Evolutionary conservation across 2,329 filamentous ascomycete species (phyloP), one percentile per base, ranked within the genome.

Genomic region (Sordariomycetes sp.): DNA sequence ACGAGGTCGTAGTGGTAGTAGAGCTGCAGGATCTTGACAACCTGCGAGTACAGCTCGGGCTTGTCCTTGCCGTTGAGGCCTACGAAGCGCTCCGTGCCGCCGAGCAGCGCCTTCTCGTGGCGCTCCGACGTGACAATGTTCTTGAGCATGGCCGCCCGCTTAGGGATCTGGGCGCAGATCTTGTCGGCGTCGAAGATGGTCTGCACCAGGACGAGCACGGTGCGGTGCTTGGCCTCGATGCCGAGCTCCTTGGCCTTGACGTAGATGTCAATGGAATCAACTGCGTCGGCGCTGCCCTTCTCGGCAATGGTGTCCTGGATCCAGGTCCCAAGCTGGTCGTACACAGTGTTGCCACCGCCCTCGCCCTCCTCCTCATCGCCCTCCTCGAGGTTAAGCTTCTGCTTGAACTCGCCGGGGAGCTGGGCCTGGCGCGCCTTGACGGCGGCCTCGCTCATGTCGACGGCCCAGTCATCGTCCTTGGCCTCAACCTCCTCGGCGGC

Each of bases 201-300:
- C 78, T 96, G 90, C 54, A 91, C 89, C 52, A 99, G 84, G 59
- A 99, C 91, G 58, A 91, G 81, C 58, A 96, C 80, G 54, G 91
- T 96, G 74, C 88, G 90, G 78, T 96, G 89, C 83, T 97, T 99
- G 74, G 74, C 73, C 75, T 96, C 92, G 62, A 99, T 94, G 65
- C 91, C 91, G 58, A 97, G 79, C 65, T 97, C 94, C 76, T 95
- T 94, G 62, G 92, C 92, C 80, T 99, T 97, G 74, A 95, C 76
- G 73, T 95, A 97, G 69, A 99, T 89, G 45, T 91, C 86, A 63
- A 97, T 80, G 66, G 95, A 91, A 67, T 90, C 85, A 62, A 99
- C 81, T 59, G 90, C 85, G 73, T 84, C 79, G 65, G 96, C 78
- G 64, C 84, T 78, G 61, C 87, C 88, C 73, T 87, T 85, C 62